Conservation (phyloP, 768 basidiomycete species). For the Brasilioporus rufonigricans region DNA sequence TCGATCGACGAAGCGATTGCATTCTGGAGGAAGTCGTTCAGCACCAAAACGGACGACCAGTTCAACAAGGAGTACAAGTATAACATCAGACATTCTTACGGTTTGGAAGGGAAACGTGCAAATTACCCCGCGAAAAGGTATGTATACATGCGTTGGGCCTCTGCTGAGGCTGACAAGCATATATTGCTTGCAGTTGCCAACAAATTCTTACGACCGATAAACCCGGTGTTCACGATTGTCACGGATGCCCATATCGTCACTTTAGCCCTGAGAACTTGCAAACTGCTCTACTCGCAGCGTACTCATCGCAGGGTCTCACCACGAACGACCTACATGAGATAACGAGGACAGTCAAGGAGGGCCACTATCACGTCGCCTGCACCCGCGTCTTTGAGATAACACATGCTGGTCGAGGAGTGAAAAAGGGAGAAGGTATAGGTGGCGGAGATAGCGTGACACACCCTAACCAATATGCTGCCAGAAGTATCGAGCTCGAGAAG, state of each 20-base stretch:
- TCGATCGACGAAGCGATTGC: constrained; percentile 90
- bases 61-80: constrained; percentile 98
- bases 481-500: constrained; percentile 65
- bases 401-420: constrained; percentile 66
- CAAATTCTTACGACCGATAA: constrained; percentile 72
- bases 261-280: constrained; percentile 82
- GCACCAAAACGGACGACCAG: constrained; percentile 78
- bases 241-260: constrained; percentile 93
- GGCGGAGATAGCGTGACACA: constrained; percentile 87
- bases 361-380: constrained; percentile 94
- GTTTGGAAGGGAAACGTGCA: constrained; percentile 89
- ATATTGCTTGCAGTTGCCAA: constrained; percentile 64
- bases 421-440: constrained; percentile 88
- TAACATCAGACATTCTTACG: constrained; percentile 94
- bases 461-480: constrained; percentile 87
- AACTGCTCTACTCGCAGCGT: constrained; percentile 66
- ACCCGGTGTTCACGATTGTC: constrained; percentile 66
- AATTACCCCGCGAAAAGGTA: constrained; percentile 94
- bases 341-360: constrained; percentile 69
- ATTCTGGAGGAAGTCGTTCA: constrained; percentile 93
- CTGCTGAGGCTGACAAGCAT: neutral
- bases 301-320: constrained; percentile 63
- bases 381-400: constrained; percentile 96
- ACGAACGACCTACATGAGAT: constrained; percentile 78
- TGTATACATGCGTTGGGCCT: constrained; percentile 8